These are phyloP conservation scores for Trametes hirsuta DNA, from an alignment of 1,284 basidiomycete genomes.

Conservation along the genomic window DNA sequence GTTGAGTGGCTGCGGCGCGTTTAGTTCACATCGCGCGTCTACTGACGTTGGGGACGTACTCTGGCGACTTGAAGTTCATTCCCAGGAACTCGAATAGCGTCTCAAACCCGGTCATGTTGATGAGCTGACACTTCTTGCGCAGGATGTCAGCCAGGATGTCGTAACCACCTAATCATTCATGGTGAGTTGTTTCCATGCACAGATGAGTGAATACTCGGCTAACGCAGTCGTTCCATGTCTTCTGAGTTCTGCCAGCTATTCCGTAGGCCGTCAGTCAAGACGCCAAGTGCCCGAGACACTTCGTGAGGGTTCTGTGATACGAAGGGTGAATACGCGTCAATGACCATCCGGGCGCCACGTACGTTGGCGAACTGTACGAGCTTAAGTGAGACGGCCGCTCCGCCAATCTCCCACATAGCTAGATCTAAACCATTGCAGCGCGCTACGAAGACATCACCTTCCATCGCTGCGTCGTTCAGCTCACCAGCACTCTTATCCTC, in stretches of 20 bases:
- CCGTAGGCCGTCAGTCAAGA: constrained; percentile 77
- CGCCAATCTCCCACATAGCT: constrained; percentile 84
- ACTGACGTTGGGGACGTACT: constrained; percentile 51
- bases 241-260: constrained; percentile 92
- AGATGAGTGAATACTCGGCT: constrained; percentile 29
- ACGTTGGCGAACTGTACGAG: constrained; percentile 82
- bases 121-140: constrained; percentile 70
- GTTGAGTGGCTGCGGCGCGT: constrained; percentile 66
- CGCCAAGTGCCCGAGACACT: constrained; percentile 69
- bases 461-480: constrained; percentile 37
- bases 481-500: constrained; percentile 22
- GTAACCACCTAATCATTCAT: constrained; percentile 68
- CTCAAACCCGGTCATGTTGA: constrained; percentile 79
- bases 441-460: constrained; percentile 66
- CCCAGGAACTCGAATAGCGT: constrained; percentile 85
- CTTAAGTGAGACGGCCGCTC: constrained; percentile 74
- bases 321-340: background rate
- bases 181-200: background rate
- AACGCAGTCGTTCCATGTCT: constrained; percentile 86
- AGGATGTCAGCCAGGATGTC: constrained; percentile 83
- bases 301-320: constrained; percentile 65
- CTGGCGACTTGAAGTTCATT: constrained; percentile 78
- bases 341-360: constrained; percentile 27
- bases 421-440: constrained; percentile 72
- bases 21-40: constrained; percentile 1